Evolutionary conservation across 2,329 filamentous ascomycete genomes (phyloP).

Genomic region (Xylariaceae sp.): DNA sequence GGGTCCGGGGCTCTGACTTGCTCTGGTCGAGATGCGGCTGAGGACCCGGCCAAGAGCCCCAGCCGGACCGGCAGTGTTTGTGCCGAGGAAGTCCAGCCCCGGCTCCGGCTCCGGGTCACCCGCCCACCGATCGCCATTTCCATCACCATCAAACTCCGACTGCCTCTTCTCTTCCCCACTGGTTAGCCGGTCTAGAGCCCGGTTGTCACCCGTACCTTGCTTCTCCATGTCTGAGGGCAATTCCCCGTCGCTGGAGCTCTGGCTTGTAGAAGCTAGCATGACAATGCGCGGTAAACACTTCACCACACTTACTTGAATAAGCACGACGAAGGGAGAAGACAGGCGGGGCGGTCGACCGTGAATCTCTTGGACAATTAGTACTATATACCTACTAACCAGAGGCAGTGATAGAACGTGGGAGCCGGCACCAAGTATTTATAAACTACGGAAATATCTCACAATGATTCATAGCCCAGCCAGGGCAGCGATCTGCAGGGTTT

Average conservation of each 20-base stretch:
- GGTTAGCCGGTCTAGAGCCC: not conserved
- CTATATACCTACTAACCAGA: too few relatives aligned
- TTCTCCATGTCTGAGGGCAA: constrained; percentile 25
- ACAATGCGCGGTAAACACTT: constrained; percentile 3
- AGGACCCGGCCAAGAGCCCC: constrained; percentile 34
- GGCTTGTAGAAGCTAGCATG: constrained; percentile 18
- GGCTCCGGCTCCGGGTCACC: constrained; percentile 21
- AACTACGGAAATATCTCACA: too few relatives aligned
- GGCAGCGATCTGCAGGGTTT: too few relatives aligned
- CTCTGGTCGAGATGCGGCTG: constrained; percentile 37
- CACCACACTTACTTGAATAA: too few relatives aligned
- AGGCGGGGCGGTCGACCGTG: too few relatives aligned
- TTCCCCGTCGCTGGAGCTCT: constrained; percentile 22
- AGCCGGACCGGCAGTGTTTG: constrained; percentile 22
- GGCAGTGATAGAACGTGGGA: too few relatives aligned
- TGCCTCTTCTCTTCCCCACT: constrained; percentile 4
- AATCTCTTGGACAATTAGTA: too few relatives aligned
- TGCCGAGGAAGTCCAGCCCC: constrained; percentile 22
- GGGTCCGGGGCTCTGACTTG: constrained; percentile 38
- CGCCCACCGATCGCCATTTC: constrained; percentile 11
- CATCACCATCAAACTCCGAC: constrained; percentile 5
- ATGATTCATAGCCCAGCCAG: too few relatives aligned
- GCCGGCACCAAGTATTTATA: too few relatives aligned
- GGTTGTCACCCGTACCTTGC: constrained; percentile 6
- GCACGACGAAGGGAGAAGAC: too few relatives aligned